Evolutionary conservation across 768 basidiomycete species (phyloP).

Genomic region (Suillus cothurnatus): DNA sequence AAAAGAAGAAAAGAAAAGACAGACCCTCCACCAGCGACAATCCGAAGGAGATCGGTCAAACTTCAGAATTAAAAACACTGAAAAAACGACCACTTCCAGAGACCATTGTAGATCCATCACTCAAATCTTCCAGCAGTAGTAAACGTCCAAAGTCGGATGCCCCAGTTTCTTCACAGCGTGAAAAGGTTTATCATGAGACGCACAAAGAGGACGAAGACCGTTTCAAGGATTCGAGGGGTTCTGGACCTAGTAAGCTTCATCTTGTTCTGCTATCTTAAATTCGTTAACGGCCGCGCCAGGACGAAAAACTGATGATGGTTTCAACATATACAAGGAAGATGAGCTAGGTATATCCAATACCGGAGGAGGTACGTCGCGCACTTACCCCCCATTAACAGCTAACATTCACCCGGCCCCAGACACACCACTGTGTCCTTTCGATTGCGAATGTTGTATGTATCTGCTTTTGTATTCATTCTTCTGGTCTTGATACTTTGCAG

Average conservation of each 20-base stretch:
- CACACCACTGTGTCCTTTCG: constrained; percentile 84
- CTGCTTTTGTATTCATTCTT: not conserved
- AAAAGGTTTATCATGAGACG: constrained; percentile 29
- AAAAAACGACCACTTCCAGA: constrained; percentile 45
- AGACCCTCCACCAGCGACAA: constrained; percentile 5
- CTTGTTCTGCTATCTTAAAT: constrained; percentile 3
- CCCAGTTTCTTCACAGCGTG: constrained; percentile 9
- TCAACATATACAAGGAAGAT: constrained; percentile 76
- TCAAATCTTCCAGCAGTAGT: constrained; percentile 22
- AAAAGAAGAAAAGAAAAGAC: constrained; percentile 43
- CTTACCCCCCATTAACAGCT: constrained; percentile 16
- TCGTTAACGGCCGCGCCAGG: constrained; percentile 47
- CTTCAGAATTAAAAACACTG: constrained; percentile 21
- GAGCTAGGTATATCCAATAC: constrained; percentile 71
- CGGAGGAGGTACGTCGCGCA: constrained; percentile 64
- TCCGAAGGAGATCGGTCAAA: constrained; percentile 8
- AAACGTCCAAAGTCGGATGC: constrained; percentile 44
- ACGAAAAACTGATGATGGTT: constrained; percentile 80
- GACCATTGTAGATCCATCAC: constrained; percentile 69
- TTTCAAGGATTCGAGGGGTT: constrained; percentile 79
- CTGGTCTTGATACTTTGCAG: constrained; percentile 15
- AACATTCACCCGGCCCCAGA: constrained; percentile 46
- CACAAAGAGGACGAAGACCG: constrained; percentile 41
- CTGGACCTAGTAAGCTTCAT: constrained; percentile 58
- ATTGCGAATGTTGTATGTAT: constrained; percentile 83